A percentile compares a stretch with the other conserved stretches of the same genome.
These are phyloP conservation scores for Colletotrichum endophyticum DNA, from an alignment of 2,329 filamentous ascomycete genomes.

Conservation along the genomic window DNA sequence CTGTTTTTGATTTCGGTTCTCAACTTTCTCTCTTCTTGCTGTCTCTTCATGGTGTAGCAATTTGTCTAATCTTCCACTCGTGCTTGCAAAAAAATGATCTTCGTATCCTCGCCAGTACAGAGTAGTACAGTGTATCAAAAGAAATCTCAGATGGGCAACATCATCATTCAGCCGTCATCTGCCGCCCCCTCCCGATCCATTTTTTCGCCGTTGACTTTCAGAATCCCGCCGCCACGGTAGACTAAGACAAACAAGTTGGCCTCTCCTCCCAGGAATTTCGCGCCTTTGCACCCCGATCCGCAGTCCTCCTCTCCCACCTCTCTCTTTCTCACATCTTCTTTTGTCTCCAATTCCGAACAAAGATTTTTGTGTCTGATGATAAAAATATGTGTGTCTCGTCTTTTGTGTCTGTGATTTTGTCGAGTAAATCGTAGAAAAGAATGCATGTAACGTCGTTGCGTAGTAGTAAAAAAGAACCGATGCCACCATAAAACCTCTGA, in stretches of 20 bases:
- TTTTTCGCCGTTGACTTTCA: neutral
- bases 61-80: neutral
- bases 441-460: conserved; percentile 8
- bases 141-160: neutral
- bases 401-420: conserved; percentile 1
- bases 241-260: neutral
- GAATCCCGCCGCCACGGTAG: neutral
- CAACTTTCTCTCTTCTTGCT: neutral
- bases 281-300: neutral
- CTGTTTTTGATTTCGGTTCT: neutral
- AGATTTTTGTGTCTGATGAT: neutral
- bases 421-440: neutral
- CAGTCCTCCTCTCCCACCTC: neutral
- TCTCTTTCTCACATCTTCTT: neutral
- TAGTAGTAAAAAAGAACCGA: neutral
- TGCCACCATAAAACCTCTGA: neutral
- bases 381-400: neutral
- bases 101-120: neutral
- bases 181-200: neutral
- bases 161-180: neutral
- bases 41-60: neutral
- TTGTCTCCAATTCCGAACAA: neutral
- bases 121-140: neutral
- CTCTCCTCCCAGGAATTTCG: neutral
- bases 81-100: neutral